phyloP scores from a whole-genome alignment of 371 early-diverging fungal genomes.

The Syncephalis fuscata region DNA sequence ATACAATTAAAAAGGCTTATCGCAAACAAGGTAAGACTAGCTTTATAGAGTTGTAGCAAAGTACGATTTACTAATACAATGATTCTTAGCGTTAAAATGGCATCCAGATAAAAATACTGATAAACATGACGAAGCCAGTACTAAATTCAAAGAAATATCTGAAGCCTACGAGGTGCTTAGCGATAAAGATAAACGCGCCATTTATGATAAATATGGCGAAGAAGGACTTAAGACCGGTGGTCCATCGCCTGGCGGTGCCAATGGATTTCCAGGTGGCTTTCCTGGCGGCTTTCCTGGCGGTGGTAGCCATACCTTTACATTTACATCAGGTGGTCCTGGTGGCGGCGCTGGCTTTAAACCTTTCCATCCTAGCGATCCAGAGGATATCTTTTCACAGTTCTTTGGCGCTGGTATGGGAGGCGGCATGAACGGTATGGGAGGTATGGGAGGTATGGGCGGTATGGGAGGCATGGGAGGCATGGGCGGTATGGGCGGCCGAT shows the following conservation, averaged over 20 bases:
- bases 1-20: slow-evolving; percentile 90
- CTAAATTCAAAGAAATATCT: slow-evolving; percentile 67
- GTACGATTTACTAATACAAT: neutral
- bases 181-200: slow-evolving; percentile 70
- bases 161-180: slow-evolving; percentile 91
- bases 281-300: slow-evolving; percentile 28
- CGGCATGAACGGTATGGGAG: slow-evolving; percentile 24
- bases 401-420: slow-evolving; percentile 28
- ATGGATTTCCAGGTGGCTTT: slow-evolving; percentile 26
- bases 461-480: slow-evolving; percentile 19
- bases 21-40: slow-evolving; percentile 26
- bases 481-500: slow-evolving; percentile 17
- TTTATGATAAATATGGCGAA: slow-evolving; percentile 84
- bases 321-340: slow-evolving; percentile 21
- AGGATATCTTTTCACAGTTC: slow-evolving; percentile 82
- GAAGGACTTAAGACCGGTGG: slow-evolving; percentile 62
- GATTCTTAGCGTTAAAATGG: slow-evolving; percentile 11
- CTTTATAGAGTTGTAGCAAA: neutral
- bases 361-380: slow-evolving; percentile 73
- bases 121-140: slow-evolving; percentile 20
- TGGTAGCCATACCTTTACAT: slow-evolving; percentile 27
- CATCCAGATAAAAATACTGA: slow-evolving; percentile 11
- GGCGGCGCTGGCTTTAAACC: slow-evolving; percentile 42
- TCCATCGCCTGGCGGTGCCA: slow-evolving; percentile 22
- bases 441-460: slow-evolving; percentile 20